Conservation (phyloP, 148 eudicot genomes). For the Euryodendron excelsum region DNA sequence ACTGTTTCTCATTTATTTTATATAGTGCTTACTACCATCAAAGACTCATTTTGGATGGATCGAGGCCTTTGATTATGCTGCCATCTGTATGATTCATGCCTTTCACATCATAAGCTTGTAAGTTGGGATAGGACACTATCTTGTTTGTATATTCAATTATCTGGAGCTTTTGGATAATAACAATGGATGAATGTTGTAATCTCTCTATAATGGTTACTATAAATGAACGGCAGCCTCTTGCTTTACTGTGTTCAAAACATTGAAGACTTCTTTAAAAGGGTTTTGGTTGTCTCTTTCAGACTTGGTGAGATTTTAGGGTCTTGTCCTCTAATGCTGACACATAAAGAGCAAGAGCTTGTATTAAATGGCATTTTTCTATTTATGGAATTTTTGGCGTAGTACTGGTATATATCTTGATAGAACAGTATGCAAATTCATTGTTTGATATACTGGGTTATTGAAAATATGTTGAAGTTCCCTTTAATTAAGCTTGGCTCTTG, state of each 20-base stretch:
- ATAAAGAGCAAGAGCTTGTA: background rate
- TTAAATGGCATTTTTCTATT: background rate
- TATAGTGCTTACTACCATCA: background rate
- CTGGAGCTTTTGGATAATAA: background rate
- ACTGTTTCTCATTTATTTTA: background rate
- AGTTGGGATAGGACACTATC: background rate
- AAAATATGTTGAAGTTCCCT: background rate
- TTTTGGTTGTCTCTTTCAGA: background rate
- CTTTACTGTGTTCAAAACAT: background rate
- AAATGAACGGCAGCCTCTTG: background rate
- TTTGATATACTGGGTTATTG: background rate
- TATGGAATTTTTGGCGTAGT: background rate
- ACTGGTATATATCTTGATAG: background rate
- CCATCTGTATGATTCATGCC: background rate
- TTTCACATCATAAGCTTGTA: slow-evolving; percentile 2
- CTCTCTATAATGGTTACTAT: background rate
- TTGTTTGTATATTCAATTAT: background rate
- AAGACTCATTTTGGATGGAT: slow-evolving; percentile 5
- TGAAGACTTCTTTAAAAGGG: background rate
- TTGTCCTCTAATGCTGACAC: background rate
- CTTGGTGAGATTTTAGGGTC: background rate
- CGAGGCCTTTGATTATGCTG: background rate
- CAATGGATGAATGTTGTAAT: background rate
- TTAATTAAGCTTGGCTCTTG: background rate
- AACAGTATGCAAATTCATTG: background rate